A percentile compares a stretch with the other conserved stretches of the same genome.
Evolutionary conservation across 106 monocot genomes (phyloP).

Genomic region (Ottelia alismoides): DNA sequence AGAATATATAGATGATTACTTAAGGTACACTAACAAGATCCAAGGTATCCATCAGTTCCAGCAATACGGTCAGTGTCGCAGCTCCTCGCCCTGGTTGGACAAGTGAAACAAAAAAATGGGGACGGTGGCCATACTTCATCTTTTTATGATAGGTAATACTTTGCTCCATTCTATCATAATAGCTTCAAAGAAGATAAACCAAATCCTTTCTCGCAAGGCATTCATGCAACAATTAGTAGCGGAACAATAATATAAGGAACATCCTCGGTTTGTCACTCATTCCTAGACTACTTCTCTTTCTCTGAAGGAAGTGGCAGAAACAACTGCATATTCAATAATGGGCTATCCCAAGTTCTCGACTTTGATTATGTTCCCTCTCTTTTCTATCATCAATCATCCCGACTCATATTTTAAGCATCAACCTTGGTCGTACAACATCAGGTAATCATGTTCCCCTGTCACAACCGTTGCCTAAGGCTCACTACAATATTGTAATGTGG

Average conservation of each 20-base stretch:
- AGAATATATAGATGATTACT: no score
- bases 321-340: slow-evolving; percentile 30
- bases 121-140: slow-evolving; percentile 21
- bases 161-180: slow-evolving; percentile 15
- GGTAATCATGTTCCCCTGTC: slow-evolving; percentile 32
- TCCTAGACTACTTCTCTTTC: slow-evolving; percentile 22
- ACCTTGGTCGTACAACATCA: slow-evolving; percentile 31
- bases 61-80: slow-evolving; percentile 21
- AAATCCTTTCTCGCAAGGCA: slow-evolving; percentile 39
- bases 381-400: slow-evolving; percentile 98
- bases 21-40: no score
- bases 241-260: neutral
- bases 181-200: slow-evolving; percentile 38
- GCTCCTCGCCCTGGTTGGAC: slow-evolving; percentile 22
- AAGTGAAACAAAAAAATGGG: slow-evolving; percentile 22
- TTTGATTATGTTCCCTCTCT: slow-evolving; percentile 95
- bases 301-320: slow-evolving; percentile 21
- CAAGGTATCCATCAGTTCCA: slow-evolving; percentile 10
- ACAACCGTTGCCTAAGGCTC: slow-evolving; percentile 26
- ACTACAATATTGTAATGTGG: slow-evolving; percentile 13
- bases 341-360: slow-evolving; percentile 30
- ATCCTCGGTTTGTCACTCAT: slow-evolving; percentile 20
- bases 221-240: slow-evolving; percentile 1
- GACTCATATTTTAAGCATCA: slow-evolving; percentile 29
- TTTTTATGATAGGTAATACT: slow-evolving; percentile 15